Evolutionary conservation across 2,329 filamentous ascomycete species (phyloP).

Genomic region (Aspergillus oerlinghausenensis): DNA sequence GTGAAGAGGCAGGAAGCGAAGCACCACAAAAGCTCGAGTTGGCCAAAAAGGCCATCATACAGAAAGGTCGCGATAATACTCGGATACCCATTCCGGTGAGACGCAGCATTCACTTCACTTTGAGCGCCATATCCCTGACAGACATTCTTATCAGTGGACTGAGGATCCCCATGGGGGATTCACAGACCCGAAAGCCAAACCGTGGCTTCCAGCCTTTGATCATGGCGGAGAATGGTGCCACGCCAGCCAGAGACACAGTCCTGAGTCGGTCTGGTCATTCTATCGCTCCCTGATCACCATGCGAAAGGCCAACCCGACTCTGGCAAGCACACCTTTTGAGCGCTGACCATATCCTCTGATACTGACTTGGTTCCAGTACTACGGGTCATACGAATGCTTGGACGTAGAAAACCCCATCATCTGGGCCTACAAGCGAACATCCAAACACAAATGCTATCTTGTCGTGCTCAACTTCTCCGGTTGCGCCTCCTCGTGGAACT

Average conservation of each 20-base stretch:
- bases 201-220: slow-evolving; percentile 64
- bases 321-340: slow-evolving; percentile 6
- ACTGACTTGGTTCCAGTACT: slow-evolving; percentile 4
- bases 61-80: slow-evolving; percentile 28
- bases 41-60: slow-evolving; percentile 22
- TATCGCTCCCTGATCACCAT: slow-evolving; percentile 53
- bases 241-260: slow-evolving; percentile 26
- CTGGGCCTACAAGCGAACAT: slow-evolving; percentile 9
- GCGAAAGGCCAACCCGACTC: slow-evolving; percentile 46
- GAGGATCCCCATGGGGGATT: slow-evolving; percentile 13
- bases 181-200: slow-evolving; percentile 23
- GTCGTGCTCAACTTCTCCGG: slow-evolving; percentile 11
- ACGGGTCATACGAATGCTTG: slow-evolving; percentile 12
- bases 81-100: slow-evolving; percentile 23
- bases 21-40: slow-evolving; percentile 20
- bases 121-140: neutral
- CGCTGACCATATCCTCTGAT: neutral
- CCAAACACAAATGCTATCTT: slow-evolving; percentile 11
- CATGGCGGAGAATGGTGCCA: slow-evolving; percentile 57
- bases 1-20: slow-evolving; percentile 12
- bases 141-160: slow-evolving; percentile 10
- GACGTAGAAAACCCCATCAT: slow-evolving; percentile 9
- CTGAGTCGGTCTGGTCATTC: slow-evolving; percentile 50
- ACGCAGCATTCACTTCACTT: neutral
- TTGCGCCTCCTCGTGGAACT: slow-evolving; percentile 5